These are phyloP conservation scores for Leptographium procerum DNA, from an alignment of 2,329 filamentous ascomycete genomes.

Conservation along the genomic window DNA sequence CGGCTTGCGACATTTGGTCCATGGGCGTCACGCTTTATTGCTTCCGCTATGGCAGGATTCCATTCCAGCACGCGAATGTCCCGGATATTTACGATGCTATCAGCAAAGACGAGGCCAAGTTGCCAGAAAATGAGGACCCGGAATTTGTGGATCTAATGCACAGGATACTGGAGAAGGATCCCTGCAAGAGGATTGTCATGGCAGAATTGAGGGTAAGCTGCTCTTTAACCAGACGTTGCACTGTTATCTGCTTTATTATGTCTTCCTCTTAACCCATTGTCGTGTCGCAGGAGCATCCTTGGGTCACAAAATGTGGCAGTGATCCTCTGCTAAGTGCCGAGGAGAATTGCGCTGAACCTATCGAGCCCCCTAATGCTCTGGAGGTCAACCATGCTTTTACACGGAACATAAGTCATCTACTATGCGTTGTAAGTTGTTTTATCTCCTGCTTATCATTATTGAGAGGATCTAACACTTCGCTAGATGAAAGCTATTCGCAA, in stretches of 20 bases:
- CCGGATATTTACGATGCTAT: conserved; percentile 88
- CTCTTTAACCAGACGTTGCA: too few species aligned
- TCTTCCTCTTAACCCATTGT: conserved; percentile 1
- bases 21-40: conserved; percentile 96
- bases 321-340: conserved; percentile 70
- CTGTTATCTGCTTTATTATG: not conserved
- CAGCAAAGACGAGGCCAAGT: conserved; percentile 51
- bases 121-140: conserved; percentile 53
- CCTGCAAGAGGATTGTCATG: conserved; percentile 73
- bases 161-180: conserved; percentile 73
- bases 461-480: not conserved
- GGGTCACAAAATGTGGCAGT: conserved; percentile 73
- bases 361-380: conserved; percentile 77
- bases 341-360: conserved; percentile 72
- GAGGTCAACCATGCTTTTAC: conserved; percentile 90
- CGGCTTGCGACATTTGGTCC: conserved; percentile 91
- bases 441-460: not conserved
- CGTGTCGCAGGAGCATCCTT: conserved; percentile 62
- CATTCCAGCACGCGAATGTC: conserved; percentile 69
- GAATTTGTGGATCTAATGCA: conserved; percentile 65
- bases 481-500: conserved; percentile 84
- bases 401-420: conserved; percentile 71
- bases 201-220: conserved; percentile 60
- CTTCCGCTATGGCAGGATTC: conserved; percentile 75
- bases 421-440: conserved; percentile 57